Base-by-base conservation (phyloP, 78 protist species). In the Dictyostelium capitatum region DNA sequence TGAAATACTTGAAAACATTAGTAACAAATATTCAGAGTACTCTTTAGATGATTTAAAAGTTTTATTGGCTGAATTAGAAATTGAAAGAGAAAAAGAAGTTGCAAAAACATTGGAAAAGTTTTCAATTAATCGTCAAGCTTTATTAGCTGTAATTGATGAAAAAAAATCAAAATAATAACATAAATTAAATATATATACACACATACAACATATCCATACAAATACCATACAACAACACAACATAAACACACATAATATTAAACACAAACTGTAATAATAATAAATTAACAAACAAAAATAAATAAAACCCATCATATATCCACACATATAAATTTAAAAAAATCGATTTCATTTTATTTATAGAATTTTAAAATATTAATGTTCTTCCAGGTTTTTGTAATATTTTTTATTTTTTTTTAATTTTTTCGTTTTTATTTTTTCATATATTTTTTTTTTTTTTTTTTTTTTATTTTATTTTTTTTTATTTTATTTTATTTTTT, bases 61-160 rank as follows among this genome's bases (percentile, higher is more conserved):
- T 14, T 47, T 47, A 20, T 62, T 87, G 50, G 93, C 79, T 6
- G 79, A 74, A 65, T 28, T 87, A 12, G 93, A 87, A 51, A 57
- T 50, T 15, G 84, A 87, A 43, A 74, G 70, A 65, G 84, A 87
- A 57, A 80, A 87, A 64, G 74, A 87, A 65, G 80, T 87, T 64
- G 30, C 43, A 64, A 41, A 28, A 41, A 77, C 79, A 15, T 23
- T 51, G 25, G 93, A 77, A 37, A 87, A 77, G 51, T 87, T 75
- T 64, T 75, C 70, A 43, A 77, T 77, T 50, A 65, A 54, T 75
- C 81, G 82, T 47, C 85, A 87, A 77, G 67, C 93, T 59, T 64
- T 87, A 87, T 9, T 53, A 7, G 79, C 84, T 19, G 93, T 87
- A 37, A 72, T 84, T 7, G 92, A 84, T 50, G 92, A 84, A 75